Evolutionary conservation across 768 basidiomycete species (phyloP).

Genomic region (Inosperma sp.): DNA sequence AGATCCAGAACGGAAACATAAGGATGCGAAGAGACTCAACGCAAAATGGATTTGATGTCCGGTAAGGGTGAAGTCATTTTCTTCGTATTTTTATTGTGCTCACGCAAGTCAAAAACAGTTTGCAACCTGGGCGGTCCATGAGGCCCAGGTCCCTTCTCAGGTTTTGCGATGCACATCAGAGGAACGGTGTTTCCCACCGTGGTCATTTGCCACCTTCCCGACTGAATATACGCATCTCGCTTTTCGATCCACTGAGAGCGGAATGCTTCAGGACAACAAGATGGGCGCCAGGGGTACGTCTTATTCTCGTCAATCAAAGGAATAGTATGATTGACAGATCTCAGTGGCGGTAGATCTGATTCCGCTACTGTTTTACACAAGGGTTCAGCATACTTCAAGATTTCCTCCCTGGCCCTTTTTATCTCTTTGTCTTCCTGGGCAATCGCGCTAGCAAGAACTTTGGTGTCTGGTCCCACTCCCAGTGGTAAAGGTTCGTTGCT

Average conservation of each 20-base stretch:
- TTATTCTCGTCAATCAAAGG: conserved; percentile 33
- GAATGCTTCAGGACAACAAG: conserved; percentile 31
- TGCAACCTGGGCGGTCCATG: conserved; percentile 27
- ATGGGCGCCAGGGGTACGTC: conserved; percentile 30
- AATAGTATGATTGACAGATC: conserved; percentile 39
- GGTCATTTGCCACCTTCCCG: conserved; percentile 27
- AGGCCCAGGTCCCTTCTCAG: conserved; percentile 18
- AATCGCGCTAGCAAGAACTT: conserved; percentile 10
- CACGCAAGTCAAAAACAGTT: conserved; percentile 28
- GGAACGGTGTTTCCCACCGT: conserved; percentile 32
- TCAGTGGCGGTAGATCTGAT: conserved; percentile 32
- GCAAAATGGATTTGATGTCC: conserved; percentile 23
- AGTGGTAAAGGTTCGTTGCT: conserved; percentile 18
- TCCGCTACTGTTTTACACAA: conserved; percentile 21
- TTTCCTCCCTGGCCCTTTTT: conserved; percentile 10
- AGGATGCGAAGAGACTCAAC: conserved; percentile 17
- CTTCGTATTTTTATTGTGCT: conserved; percentile 33
- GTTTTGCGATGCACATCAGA: conserved; percentile 33
- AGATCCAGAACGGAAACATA: conserved; percentile 30
- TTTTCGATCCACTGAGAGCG: conserved; percentile 25
- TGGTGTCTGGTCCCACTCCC: conserved; percentile 9
- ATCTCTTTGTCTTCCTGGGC: conserved; percentile 11
- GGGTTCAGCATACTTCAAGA: conserved; percentile 15
- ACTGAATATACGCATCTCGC: conserved; percentile 21
- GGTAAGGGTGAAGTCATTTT: conserved; percentile 29